Conservation (phyloP, 2,329 filamentous ascomycete genomes). For the Penicillium psychrosexuale region DNA sequence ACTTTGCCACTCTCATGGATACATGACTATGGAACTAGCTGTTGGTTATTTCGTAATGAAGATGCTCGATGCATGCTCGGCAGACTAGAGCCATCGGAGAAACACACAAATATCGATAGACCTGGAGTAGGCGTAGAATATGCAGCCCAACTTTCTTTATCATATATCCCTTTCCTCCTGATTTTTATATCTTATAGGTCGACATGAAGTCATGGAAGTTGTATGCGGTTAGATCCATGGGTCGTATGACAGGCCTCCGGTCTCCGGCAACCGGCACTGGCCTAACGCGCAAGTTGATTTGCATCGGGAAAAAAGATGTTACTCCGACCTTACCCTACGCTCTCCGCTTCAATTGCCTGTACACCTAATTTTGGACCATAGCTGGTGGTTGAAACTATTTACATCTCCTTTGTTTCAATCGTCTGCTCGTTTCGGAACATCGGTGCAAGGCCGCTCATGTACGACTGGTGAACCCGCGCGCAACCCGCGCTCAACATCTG, state of each 20-base stretch:
- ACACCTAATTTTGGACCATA: neutral
- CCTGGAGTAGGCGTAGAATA: neutral
- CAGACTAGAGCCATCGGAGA: neutral
- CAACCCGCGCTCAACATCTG: constrained; percentile 25
- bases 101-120: neutral
- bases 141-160: neutral
- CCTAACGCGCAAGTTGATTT: constrained; percentile 16
- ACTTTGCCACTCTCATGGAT: neutral
- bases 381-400: neutral
- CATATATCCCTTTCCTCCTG: too few relatives aligned
- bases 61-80: neutral
- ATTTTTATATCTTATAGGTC: neutral
- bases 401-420: neutral
- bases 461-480: constrained; percentile 22
- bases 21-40: neutral
- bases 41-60: neutral
- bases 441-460: constrained; percentile 13
- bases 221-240: neutral
- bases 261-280: constrained; percentile 5
- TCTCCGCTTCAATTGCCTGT: constrained; percentile 8
- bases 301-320: constrained; percentile 19
- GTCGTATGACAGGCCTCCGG: constrained; percentile 7
- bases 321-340: constrained; percentile 15
- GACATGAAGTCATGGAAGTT: neutral
- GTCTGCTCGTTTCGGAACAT: neutral